Conservation (phyloP, 257 asterid species). For the Mentha longifolia region DNA sequence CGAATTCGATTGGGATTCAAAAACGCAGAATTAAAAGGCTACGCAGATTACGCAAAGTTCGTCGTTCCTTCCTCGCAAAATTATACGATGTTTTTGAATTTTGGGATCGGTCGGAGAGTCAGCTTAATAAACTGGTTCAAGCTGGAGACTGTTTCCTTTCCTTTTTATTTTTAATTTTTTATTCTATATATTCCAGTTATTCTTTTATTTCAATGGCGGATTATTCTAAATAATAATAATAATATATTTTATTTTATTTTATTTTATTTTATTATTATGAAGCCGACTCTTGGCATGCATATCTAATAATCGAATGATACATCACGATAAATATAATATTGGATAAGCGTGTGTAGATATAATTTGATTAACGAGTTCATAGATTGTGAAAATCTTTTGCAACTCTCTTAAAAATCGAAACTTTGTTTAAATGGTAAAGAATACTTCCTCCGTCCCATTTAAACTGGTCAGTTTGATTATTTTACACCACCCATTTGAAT, state of each 20-base stretch:
- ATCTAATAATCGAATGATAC: background rate
- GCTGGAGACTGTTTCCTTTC: constrained; percentile 32
- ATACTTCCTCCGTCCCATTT: too few species aligned
- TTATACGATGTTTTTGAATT: constrained; percentile 1
- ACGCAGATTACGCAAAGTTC: constrained; percentile 1
- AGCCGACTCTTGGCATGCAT: constrained; percentile 6
- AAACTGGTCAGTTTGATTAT: too few species aligned
- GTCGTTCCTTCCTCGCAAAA: background rate
- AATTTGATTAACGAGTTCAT: background rate
- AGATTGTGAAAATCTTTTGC: background rate
- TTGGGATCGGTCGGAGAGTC: constrained; percentile 29
- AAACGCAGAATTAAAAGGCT: background rate
- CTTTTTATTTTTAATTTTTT: background rate
- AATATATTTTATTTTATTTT: background rate
- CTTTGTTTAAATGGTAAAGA: background rate
- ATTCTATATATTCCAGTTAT: background rate
- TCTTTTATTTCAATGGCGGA: constrained; percentile 3
- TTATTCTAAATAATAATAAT: background rate
- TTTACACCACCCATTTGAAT: too few species aligned
- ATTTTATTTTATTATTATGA: background rate
- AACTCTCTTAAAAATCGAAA: background rate
- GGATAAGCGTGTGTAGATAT: background rate
- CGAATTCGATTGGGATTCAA: constrained; percentile 13
- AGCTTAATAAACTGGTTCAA: constrained; percentile 38
- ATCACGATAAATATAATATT: background rate